Conservation (phyloP, 805 yeast genomes). For the Myxozyma neglecta region DNA sequence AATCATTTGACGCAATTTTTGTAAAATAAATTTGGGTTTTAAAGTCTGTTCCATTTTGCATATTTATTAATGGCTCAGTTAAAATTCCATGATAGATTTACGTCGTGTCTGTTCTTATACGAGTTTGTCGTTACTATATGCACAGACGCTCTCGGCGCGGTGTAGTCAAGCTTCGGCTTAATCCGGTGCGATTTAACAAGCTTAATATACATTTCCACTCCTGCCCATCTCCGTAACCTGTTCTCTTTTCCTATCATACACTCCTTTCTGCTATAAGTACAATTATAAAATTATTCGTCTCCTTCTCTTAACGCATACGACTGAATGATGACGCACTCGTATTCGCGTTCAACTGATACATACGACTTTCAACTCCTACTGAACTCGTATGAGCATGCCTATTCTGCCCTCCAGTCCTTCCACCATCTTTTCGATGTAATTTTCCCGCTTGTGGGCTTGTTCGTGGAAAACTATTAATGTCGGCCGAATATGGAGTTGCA, state of each 20-base stretch:
- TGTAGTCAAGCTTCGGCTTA: too few relatives aligned
- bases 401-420: not conserved
- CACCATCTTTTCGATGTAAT: not conserved
- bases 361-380: not conserved
- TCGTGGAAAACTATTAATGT: not conserved
- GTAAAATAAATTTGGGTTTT: too few relatives aligned
- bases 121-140: too few relatives aligned
- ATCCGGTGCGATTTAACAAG: too few relatives aligned
- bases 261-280: not conserved
- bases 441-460: not conserved
- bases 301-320: not conserved
- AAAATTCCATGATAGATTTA: too few relatives aligned
- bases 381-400: not conserved
- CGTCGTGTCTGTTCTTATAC: too few relatives aligned
- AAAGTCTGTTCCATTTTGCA: too few relatives aligned
- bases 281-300: not conserved
- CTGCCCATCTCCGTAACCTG: not conserved
- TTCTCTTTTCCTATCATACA: too few relatives aligned
- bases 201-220: too few relatives aligned
- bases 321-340: not conserved
- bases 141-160: too few relatives aligned
- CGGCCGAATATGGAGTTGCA: not conserved
- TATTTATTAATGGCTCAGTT: too few relatives aligned
- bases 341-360: not conserved
- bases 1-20: too few relatives aligned